phyloP scores from a whole-genome alignment of 2,329 filamentous ascomycete genomes.

The Tolypocladium album region DNA sequence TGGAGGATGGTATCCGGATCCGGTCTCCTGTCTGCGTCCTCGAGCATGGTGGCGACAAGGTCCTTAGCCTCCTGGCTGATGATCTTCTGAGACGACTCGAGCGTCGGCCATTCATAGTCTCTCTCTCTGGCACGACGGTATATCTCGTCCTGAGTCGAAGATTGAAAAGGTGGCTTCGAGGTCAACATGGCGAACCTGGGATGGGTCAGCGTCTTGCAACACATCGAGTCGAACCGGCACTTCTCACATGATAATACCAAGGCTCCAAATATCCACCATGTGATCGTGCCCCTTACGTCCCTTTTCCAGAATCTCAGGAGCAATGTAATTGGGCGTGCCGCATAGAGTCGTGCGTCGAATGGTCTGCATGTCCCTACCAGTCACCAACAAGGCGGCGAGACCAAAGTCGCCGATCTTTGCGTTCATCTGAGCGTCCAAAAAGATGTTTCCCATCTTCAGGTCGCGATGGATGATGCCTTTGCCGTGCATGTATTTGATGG shows the following conservation, averaged over 20 bases:
- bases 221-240: not conserved
- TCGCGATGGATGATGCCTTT: slow-evolving; percentile 95
- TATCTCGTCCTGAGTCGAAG: slow-evolving; percentile 76
- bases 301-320: slow-evolving; percentile 90
- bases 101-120: slow-evolving; percentile 70
- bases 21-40: slow-evolving; percentile 64
- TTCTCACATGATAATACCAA: slow-evolving; percentile 81
- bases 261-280: slow-evolving; percentile 96
- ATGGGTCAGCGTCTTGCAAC: not conserved
- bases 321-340: slow-evolving; percentile 96
- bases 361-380: slow-evolving; percentile 79
- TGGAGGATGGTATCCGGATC: slow-evolving; percentile 69
- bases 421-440: slow-evolving; percentile 90
- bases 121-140: slow-evolving; percentile 60
- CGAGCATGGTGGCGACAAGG: slow-evolving; percentile 64
- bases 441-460: slow-evolving; percentile 96
- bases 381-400: slow-evolving; percentile 80
- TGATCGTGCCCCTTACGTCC: slow-evolving; percentile 92
- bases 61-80: slow-evolving; percentile 70
- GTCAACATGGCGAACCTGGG: slow-evolving; percentile 86
- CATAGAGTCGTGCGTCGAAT: slow-evolving; percentile 85
- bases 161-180: slow-evolving; percentile 93
- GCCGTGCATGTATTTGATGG: slow-evolving; percentile 95
- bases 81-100: slow-evolving; percentile 53
- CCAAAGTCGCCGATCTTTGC: slow-evolving; percentile 98